A percentile compares a stretch with the other conserved stretches of the same genome.
Conservation (phyloP, 2,329 filamentous ascomycete species). For the Seiridium unicorne region DNA sequence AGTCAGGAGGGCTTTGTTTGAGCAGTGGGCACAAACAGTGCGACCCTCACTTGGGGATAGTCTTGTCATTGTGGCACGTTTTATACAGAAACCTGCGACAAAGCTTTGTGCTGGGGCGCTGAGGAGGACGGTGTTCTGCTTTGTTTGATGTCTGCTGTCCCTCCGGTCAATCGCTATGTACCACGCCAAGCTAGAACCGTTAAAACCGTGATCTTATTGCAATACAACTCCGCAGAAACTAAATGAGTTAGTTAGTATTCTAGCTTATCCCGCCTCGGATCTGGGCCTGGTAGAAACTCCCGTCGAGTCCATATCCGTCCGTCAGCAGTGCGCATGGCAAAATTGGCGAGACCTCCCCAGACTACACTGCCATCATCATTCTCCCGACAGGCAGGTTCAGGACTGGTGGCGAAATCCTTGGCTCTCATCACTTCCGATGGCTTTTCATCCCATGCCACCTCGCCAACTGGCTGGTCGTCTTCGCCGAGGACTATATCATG, state of each 20-base stretch:
- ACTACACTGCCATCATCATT: slow-evolving; percentile 13
- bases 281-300: slow-evolving; percentile 16
- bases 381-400: slow-evolving; percentile 9
- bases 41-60: too few relatives aligned
- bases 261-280: neutral
- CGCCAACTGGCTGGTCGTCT: slow-evolving; percentile 12
- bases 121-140: too few relatives aligned
- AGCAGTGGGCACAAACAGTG: too few relatives aligned
- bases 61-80: too few relatives aligned
- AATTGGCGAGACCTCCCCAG: slow-evolving; percentile 17
- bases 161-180: too few relatives aligned
- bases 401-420: slow-evolving; percentile 19
- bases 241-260: neutral
- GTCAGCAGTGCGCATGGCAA: slow-evolving; percentile 20
- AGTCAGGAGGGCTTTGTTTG: too few relatives aligned
- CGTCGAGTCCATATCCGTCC: slow-evolving; percentile 18
- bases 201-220: neutral
- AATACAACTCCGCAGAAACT: neutral
- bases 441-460: slow-evolving; percentile 17
- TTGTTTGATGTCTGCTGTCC: too few relatives aligned
- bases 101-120: too few relatives aligned
- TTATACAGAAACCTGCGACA: too few relatives aligned
- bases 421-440: slow-evolving; percentile 25
- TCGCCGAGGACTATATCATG: slow-evolving; percentile 28
- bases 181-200: too few relatives aligned